phyloP scores from a whole-genome alignment of 129 eudicot species.

The Scalesia atractyloides region DNA sequence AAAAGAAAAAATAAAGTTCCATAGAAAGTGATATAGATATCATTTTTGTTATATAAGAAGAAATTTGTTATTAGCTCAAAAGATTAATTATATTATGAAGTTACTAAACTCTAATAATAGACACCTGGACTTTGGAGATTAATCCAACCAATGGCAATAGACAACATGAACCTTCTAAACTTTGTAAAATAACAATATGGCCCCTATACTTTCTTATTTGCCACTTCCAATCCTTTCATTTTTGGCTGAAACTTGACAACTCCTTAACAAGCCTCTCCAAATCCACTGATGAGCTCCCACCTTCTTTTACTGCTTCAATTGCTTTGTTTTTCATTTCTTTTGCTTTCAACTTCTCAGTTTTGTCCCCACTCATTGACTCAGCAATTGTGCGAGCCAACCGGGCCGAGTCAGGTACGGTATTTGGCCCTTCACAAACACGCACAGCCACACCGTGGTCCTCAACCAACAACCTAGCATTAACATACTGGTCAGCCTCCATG shows the following conservation, averaged over 20 bases:
- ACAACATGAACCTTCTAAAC: not conserved
- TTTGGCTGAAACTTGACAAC: slow-evolving; percentile 30
- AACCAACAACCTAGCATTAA: slow-evolving; percentile 63
- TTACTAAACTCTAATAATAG: no score
- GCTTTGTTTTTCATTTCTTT: slow-evolving; percentile 59
- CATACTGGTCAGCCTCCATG: slow-evolving; percentile 86
- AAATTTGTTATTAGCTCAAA: no score
- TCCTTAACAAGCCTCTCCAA: slow-evolving; percentile 56
- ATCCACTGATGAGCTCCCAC: slow-evolving; percentile 58
- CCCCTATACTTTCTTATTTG: slow-evolving; percentile 10
- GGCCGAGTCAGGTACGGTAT: slow-evolving; percentile 56
- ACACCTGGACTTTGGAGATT: no score
- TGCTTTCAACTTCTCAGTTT: slow-evolving; percentile 45
- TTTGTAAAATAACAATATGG: not conserved
- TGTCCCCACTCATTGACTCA: slow-evolving; percentile 44
- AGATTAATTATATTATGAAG: no score
- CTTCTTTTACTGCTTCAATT: slow-evolving; percentile 50
- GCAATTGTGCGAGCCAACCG: slow-evolving; percentile 48
- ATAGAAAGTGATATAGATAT: no score
- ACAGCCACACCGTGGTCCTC: slow-evolving; percentile 59
- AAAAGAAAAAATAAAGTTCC: no score
- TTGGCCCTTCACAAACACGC: slow-evolving; percentile 53
- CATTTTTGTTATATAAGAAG: no score
- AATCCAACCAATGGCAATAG: no score
- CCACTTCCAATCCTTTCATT: not conserved